Base-by-base conservation (phyloP, 225 moss, liverwort and hornwort genomes). In the Antitrichia curtipendula region DNA sequence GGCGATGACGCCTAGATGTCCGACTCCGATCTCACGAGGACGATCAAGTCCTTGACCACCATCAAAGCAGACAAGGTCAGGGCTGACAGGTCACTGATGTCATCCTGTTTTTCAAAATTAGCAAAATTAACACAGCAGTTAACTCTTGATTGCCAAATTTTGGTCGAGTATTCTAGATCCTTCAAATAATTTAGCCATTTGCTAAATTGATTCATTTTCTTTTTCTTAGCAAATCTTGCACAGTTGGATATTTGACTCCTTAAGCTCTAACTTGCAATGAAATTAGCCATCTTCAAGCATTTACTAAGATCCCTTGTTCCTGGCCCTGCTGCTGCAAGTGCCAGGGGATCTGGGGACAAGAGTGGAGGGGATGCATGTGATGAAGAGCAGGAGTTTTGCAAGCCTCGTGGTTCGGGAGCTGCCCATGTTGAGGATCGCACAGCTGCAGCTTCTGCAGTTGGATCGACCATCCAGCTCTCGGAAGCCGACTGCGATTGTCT, bases 401-500 rank as follows among this genome's bases (percentile, higher is more conserved):
- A 82, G 66, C 7, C 59, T 53, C 80, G 40, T 36, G 20, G 28
- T 24, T 56, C 40, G 14, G 54, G 25, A 61, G 61, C 38, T 68
- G 69, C 23, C 23, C 23, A 9, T 52, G 87, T 24, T 23, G 73
- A 81, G 70, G 84, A 81, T 87, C 25, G 32, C 43, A 8, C 15
- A 32, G 34, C 43, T 54, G 86, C 78, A 47, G 49, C 21, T 50
- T 25, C 80, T 36, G 36, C 63, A 25, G 14, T 34, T n/a, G 41
- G 19, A 22, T 83, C 76, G 47, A 71, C 53, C 18, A 61, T 89
- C 54, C 81, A 89, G 34, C 84, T 91, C 54, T 89, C 87, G 45
- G 81, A 89, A 89, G 89, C 60, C n/a, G 86, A 89, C 47, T 91
- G 83, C 45, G 86, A 91, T 59, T 41, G 89, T 49, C 71, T 91